Conservation (phyloP, 2,329 filamentous ascomycete species). For the Cladosporium sphaerospermum region DNA sequence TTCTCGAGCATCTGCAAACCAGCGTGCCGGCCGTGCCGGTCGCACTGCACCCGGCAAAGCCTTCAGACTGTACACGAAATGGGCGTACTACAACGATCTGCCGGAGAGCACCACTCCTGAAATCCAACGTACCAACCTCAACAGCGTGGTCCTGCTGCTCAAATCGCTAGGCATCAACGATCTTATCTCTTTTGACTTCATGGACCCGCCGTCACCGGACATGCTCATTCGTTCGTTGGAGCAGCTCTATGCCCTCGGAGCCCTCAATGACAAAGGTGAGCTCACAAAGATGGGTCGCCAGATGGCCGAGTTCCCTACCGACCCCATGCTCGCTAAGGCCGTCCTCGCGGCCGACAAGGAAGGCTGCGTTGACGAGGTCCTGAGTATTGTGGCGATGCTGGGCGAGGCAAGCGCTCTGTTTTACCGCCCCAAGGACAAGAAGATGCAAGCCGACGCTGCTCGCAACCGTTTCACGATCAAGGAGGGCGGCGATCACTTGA, state of each 20-base stretch:
- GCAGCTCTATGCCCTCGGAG: conserved; percentile 83
- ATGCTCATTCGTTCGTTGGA: conserved; percentile 84
- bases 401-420: conserved; percentile 83
- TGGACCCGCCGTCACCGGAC: conserved; percentile 87
- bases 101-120: conserved; percentile 88
- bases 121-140: conserved; percentile 85
- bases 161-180: conserved; percentile 91
- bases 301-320: conserved; percentile 91
- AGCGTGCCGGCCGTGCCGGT: conserved; percentile 85
- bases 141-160: conserved; percentile 73
- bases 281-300: conserved; percentile 86
- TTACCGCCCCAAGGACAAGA: conserved; percentile 94
- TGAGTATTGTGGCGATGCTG: conserved; percentile 92
- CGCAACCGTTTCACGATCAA: conserved; percentile 82
- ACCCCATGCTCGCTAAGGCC: conserved; percentile 84
- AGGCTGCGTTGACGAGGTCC: conserved; percentile 86
- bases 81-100: conserved; percentile 81
- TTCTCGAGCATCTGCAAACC: conserved; percentile 85
- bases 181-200: conserved; percentile 88
- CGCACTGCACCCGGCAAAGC: conserved; percentile 89
- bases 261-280: conserved; percentile 79
- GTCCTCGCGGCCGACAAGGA: conserved; percentile 84
- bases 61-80: conserved; percentile 89
- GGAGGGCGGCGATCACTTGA: conserved; percentile 84
- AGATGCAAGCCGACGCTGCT: conserved; percentile 88